These are phyloP conservation scores for Salix caprea DNA, from an alignment of 345 rosid species.

Conservation along the genomic window DNA sequence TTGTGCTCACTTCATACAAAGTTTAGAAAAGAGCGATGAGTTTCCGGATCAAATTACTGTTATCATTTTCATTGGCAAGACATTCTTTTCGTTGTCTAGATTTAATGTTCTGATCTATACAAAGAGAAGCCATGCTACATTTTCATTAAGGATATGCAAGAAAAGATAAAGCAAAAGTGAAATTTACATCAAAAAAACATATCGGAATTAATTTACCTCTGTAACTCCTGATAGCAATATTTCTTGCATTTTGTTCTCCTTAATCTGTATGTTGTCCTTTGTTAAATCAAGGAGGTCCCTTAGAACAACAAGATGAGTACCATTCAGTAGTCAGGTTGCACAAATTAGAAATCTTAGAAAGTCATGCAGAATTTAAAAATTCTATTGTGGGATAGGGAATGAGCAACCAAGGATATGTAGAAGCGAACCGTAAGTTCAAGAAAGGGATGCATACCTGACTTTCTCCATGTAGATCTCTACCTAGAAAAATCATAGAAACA, in stretches of 20 bases:
- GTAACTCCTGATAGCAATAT: constrained; percentile 65
- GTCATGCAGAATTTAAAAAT: neutral
- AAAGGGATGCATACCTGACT: constrained; percentile 49
- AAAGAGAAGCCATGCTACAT: neutral
- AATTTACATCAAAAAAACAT: neutral
- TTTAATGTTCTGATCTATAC: neutral
- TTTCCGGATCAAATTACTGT: neutral
- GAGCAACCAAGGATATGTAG: neutral
- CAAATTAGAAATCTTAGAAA: neutral
- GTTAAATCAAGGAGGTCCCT: constrained; percentile 83
- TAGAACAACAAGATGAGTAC: constrained; percentile 1
- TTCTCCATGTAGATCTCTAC: constrained; percentile 97
- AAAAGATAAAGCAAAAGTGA: neutral
- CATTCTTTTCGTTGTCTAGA: neutral
- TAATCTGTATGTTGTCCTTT: constrained; percentile 77
- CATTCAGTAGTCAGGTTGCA: neutral
- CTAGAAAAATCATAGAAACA: constrained; percentile 28
- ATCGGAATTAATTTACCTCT: constrained; percentile 17
- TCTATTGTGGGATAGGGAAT: neutral
- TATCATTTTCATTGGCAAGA: neutral
- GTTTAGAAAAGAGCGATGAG: neutral
- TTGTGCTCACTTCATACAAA: neutral
- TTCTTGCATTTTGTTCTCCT: constrained; percentile 70
- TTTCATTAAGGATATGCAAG: neutral
- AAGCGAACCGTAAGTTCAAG: neutral